Conservation (phyloP, 2,329 filamentous ascomycete genomes). For the Sarocladium strictum region DNA sequence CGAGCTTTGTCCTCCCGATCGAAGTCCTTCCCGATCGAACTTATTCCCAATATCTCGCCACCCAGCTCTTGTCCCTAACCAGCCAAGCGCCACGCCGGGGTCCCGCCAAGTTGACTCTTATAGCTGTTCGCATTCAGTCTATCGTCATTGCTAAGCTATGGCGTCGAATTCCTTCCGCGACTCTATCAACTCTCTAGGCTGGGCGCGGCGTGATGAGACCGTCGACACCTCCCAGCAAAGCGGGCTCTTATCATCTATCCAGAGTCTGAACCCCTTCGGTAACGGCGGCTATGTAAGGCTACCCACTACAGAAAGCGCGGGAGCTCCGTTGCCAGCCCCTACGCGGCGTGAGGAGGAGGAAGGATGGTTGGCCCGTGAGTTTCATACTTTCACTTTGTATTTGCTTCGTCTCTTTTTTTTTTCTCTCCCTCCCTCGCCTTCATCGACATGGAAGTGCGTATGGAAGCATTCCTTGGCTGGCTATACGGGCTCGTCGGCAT, state of each 20-base stretch:
- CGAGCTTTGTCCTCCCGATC: slow-evolving; percentile 5
- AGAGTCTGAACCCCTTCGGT: slow-evolving; percentile 82
- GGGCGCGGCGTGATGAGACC: slow-evolving; percentile 80
- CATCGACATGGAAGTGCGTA: neutral
- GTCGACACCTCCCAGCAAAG: slow-evolving; percentile 64
- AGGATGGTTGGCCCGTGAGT: slow-evolving; percentile 91
- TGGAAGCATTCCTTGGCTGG: neutral
- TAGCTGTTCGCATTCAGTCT: neutral
- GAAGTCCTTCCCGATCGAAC: slow-evolving; percentile 7
- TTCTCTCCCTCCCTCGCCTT: neutral
- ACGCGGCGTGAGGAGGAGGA: slow-evolving; percentile 89
- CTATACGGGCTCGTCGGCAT: neutral
- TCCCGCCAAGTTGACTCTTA: neutral
- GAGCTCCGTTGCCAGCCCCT: slow-evolving; percentile 79
- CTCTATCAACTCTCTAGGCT: slow-evolving; percentile 90
- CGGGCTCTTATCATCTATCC: slow-evolving; percentile 73
- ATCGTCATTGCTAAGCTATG: slow-evolving; percentile 44
- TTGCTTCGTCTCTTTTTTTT: neutral
- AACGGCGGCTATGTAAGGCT: slow-evolving; percentile 84
- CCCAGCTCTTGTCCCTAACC: neutral
- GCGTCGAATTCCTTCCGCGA: slow-evolving; percentile 86
- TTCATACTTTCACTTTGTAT: slow-evolving; percentile 20
- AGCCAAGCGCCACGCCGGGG: neutral
- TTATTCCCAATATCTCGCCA: neutral
- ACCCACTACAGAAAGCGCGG: slow-evolving; percentile 75